Conservation (phyloP, 2,329 filamentous ascomycete species). For the Boeremia exigua region DNA sequence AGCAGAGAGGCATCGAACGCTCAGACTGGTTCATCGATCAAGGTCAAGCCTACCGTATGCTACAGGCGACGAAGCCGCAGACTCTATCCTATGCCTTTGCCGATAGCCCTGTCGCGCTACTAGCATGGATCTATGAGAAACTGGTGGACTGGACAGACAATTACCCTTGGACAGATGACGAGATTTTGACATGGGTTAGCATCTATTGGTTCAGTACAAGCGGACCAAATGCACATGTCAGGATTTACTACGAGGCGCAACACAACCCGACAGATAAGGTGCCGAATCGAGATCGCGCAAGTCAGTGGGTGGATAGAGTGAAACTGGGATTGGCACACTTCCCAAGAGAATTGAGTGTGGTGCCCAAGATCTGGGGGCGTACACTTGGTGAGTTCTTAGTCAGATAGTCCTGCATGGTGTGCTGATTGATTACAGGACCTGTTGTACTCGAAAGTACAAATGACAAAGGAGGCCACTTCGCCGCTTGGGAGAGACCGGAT, state of each 20-base stretch:
- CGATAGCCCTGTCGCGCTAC: conserved; percentile 72
- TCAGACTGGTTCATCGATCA: conserved; percentile 63
- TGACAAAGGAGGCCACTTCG: conserved; percentile 65
- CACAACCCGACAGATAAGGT: conserved; percentile 48
- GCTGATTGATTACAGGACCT: conserved; percentile 34
- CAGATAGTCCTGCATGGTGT: neutral
- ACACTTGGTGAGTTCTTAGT: conserved; percentile 57
- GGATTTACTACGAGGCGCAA: conserved; percentile 74
- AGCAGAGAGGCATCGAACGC: conserved; percentile 61
- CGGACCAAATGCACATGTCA: conserved; percentile 69
- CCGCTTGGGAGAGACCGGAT: conserved; percentile 64
- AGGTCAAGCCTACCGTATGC: conserved; percentile 64
- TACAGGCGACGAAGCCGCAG: conserved; percentile 73
- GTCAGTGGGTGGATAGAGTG: conserved; percentile 53
- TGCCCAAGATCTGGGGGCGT: conserved; percentile 63
- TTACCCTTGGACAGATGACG: conserved; percentile 77
- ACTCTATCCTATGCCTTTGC: conserved; percentile 73
- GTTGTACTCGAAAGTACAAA: conserved; percentile 64
- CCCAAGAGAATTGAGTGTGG: conserved; percentile 63
- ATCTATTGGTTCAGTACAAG: conserved; percentile 75
- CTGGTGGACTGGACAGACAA: conserved; percentile 76
- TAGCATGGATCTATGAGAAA: conserved; percentile 85
- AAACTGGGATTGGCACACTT: conserved; percentile 63
- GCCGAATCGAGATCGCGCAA: conserved; percentile 43
- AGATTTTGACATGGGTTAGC: conserved; percentile 75